Base-by-base conservation (phyloP, 768 basidiomycete genomes). In the Tulasnella sp. region DNA sequence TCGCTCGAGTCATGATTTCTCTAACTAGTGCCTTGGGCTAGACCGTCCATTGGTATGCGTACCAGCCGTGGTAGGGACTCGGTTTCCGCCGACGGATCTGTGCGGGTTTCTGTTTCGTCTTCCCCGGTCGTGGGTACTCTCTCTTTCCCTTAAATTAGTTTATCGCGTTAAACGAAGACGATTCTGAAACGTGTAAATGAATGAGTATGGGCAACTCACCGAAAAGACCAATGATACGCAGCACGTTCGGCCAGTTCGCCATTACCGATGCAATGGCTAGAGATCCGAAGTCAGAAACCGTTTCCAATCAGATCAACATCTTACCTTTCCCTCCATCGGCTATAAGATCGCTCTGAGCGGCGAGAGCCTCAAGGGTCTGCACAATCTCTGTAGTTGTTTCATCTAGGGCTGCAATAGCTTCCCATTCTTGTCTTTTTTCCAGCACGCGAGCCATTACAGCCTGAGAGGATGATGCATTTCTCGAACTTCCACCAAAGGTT, bases 241-340 rank as follows among this genome's bases (percentile, higher is more conserved):
- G 66, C 10, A 66, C 63, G 54, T 67, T 65, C 27, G 65, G 64
- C 66, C 66, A 67, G 52, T 67, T 67, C 34, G 60, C 50, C 53
- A 66, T 53, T 1, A 67, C 66, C 10, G 56, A 56, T 29, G 66
- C 66, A n/a, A 66, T 58, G 28, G 66, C 66, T 67, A n/a, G 44
- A 20, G 20, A 19, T 22, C 15, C 22, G 20, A 29, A 37, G 32
- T 39, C 43, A 46, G 19, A 16, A 19, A 60, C 20, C 40, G n/a
- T 22, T 16, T 42, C 9, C 22, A 34, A 27, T 13, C 3, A n/a
- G 13, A 5, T 16, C 40, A 13, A 12, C 13, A 20, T 16, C 64
- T 56, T 58, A 66, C 65, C 65, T 42, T 64, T 59, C 16, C 65
- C 66, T 9, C 66, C 66, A 58, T 66, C 65, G 19, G 65, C 65